These are phyloP conservation scores for Kluyveromyces siamensis DNA, from an alignment of 805 yeast species.

Conservation along the genomic window DNA sequence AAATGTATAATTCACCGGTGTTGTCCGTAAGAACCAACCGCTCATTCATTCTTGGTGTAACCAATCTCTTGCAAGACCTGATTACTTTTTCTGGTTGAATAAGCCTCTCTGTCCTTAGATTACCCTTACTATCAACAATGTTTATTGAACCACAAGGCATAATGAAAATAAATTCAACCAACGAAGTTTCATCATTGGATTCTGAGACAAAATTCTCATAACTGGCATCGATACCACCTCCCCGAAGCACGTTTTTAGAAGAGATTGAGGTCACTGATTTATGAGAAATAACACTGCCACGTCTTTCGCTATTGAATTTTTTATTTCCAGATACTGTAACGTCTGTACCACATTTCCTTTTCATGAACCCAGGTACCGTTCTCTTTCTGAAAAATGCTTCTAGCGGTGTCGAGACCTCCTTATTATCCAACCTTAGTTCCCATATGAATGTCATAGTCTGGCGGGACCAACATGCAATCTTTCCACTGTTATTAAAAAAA, in stretches of 20 bases:
- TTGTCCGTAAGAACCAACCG: slow-evolving; percentile 48
- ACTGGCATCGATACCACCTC: slow-evolving; percentile 11
- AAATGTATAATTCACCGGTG: slow-evolving; percentile 46
- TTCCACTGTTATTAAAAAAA: slow-evolving; percentile 43
- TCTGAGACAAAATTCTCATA: slow-evolving; percentile 11
- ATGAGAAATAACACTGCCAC: slow-evolving; percentile 5
- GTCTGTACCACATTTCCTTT: slow-evolving; percentile 21
- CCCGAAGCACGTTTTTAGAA: slow-evolving; percentile 13
- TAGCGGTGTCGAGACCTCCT: slow-evolving; percentile 33
- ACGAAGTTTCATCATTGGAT: slow-evolving; percentile 16
- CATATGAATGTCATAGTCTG: slow-evolving; percentile 46
- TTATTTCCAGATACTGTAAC: neutral
- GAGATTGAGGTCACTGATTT: slow-evolving; percentile 18
- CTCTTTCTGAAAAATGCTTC: slow-evolving; percentile 54
- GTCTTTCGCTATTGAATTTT: slow-evolving; percentile 5
- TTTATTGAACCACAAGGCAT: slow-evolving; percentile 42
- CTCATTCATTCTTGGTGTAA: slow-evolving; percentile 70
- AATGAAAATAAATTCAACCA: slow-evolving; percentile 40
- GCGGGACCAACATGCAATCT: slow-evolving; percentile 55
- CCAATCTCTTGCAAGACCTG: slow-evolving; percentile 45
- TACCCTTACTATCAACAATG: slow-evolving; percentile 33
- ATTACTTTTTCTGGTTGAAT: slow-evolving; percentile 26
- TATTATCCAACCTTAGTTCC: slow-evolving; percentile 36
- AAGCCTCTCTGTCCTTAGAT: slow-evolving; percentile 28
- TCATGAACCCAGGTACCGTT: slow-evolving; percentile 38